Conservation (phyloP, 2,329 filamentous ascomycete genomes). For the Verruconis gallopava region DNA sequence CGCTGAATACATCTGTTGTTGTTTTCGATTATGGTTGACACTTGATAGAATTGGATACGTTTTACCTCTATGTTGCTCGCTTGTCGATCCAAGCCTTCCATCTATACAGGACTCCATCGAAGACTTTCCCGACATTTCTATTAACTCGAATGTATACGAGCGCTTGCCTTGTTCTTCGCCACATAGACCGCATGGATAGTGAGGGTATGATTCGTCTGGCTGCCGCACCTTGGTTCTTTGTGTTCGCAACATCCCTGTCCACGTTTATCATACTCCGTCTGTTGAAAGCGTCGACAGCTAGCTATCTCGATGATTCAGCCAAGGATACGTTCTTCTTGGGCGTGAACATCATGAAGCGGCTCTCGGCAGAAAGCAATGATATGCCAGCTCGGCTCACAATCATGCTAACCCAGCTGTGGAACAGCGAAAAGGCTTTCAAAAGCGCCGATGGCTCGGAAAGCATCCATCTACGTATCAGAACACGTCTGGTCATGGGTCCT, state of each 20-base stretch:
- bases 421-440: conserved; percentile 28
- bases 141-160: conserved; percentile 9
- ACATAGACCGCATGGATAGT: conserved; percentile 9
- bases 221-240: conserved; percentile 7
- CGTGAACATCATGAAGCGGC: conserved; percentile 26
- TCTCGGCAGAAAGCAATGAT: conserved; percentile 26
- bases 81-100: conserved; percentile 24
- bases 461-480: conserved; percentile 25
- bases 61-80: conserved; percentile 20
- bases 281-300: conserved; percentile 23
- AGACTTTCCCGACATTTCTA: conserved; percentile 10
- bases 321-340: conserved; percentile 22
- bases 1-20: too few relatives aligned
- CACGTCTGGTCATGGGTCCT: conserved; percentile 24
- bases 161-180: conserved; percentile 9
- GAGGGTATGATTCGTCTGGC: conserved; percentile 5
- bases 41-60: conserved; percentile 22
- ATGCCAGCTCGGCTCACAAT: conserved; percentile 21
- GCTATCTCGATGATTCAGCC: conserved; percentile 23
- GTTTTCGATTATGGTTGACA: too few relatives aligned
- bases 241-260: conserved; percentile 7
- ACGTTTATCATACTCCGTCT: conserved; percentile 21
- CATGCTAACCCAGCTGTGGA: conserved; percentile 27
- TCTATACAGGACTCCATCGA: conserved; percentile 22
- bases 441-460: conserved; percentile 25